A percentile compares a stretch with the other conserved stretches of the same genome.
Evolutionary conservation across 1,139 yeast species (phyloP).

Genomic region (Lodderomyces margitis): DNA sequence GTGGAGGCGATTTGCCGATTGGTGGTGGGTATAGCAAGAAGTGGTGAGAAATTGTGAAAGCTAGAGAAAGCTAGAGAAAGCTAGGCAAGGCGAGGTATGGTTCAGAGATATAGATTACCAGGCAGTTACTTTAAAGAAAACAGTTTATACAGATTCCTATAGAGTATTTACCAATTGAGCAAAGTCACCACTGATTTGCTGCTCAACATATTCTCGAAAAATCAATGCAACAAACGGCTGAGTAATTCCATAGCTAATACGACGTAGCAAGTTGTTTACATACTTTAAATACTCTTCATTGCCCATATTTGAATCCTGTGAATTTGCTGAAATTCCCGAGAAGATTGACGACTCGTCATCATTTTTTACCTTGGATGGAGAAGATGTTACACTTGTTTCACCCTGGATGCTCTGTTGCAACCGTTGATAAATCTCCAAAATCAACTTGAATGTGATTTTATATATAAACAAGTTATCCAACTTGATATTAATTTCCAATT

Average conservation of each 20-base stretch:
- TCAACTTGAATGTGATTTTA: conserved; percentile 34
- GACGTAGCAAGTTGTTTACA: conserved; percentile 27
- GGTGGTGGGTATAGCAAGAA: conserved; percentile 21
- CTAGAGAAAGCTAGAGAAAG: too few species aligned
- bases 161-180: conserved; percentile 28
- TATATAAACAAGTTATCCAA: conserved; percentile 42
- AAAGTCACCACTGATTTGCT: conserved; percentile 30
- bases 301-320: conserved; percentile 23
- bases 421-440: conserved; percentile 29
- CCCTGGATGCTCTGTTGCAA: conserved; percentile 17
- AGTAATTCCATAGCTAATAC: conserved; percentile 35
- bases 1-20: conserved; percentile 34
- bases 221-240: conserved; percentile 39
- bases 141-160: too few species aligned
- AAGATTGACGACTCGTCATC: conserved; percentile 35
- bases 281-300: conserved; percentile 36
- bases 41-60: too few species aligned
- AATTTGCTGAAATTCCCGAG: conserved; percentile 28
- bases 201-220: conserved; percentile 31
- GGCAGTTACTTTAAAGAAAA: too few species aligned
- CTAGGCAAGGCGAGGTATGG: too few species aligned
- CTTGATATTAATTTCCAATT: conserved; percentile 43
- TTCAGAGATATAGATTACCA: too few species aligned
- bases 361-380: background rate
- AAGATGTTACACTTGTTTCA: background rate